Percentiles rank a stretch among this genome's conserved stretches.
These are phyloP conservation scores for Sporobolus alterniflorus DNA, from an alignment of 202 grass and related monocot genomes.

Conservation along the genomic window DNA sequence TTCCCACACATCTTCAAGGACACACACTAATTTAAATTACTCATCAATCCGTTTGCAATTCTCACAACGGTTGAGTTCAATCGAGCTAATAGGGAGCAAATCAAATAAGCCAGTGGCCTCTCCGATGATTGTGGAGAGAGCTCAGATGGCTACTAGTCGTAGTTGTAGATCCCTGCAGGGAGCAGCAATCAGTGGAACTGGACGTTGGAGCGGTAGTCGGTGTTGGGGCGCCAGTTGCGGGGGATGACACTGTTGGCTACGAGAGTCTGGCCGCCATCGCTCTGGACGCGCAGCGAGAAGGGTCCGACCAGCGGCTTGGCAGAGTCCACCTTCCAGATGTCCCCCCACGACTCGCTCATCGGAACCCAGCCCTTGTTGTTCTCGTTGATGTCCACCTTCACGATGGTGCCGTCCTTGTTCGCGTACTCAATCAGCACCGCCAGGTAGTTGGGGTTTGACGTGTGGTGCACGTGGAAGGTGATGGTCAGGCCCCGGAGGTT, in stretches of 20 bases:
- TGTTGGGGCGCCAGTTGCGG: constrained; percentile 44
- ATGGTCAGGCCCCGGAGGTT: constrained; percentile 33
- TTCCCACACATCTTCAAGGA: constrained; percentile 35
- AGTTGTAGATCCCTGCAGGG: background rate
- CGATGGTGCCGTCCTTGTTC: constrained; percentile 62
- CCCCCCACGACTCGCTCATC: constrained; percentile 71
- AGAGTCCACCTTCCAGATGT: constrained; percentile 62
- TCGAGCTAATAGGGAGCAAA: background rate
- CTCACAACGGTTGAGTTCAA: background rate
- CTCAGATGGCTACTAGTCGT: background rate
- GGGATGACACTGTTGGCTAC: constrained; percentile 54
- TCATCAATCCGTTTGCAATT: background rate
- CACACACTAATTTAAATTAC: background rate
- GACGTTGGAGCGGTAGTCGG: constrained; percentile 49
- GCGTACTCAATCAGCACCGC: constrained; percentile 68
- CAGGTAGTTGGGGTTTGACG: constrained; percentile 70
- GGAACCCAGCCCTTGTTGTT: constrained; percentile 25
- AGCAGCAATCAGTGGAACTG: constrained; percentile 41
- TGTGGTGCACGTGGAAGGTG: constrained; percentile 51
- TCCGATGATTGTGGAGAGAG: background rate
- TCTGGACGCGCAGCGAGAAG: constrained; percentile 65
- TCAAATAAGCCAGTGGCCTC: background rate
- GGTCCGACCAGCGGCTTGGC: constrained; percentile 46
- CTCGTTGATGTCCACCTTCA: constrained; percentile 57
- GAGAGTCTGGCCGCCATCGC: constrained; percentile 43